phyloP scores from a whole-genome alignment of 495 filamentous ascomycete genomes.

The Haplographium delicatum region DNA sequence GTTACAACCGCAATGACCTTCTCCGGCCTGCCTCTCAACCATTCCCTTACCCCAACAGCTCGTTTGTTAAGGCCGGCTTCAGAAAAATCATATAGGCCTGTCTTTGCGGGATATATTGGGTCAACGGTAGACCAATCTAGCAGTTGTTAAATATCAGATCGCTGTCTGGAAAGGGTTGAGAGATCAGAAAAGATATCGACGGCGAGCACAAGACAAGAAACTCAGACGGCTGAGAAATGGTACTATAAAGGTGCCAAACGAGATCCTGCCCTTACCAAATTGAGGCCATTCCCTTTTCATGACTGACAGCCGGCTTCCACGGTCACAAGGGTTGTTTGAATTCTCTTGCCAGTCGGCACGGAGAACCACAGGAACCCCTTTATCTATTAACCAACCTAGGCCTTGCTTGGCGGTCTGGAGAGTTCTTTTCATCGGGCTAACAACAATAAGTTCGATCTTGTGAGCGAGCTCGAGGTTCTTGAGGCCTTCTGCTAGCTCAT shows the following conservation, averaged over 20 bases:
- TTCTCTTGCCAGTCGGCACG: constrained; percentile 57
- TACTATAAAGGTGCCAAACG: too few species aligned
- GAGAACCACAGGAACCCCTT: constrained; percentile 45
- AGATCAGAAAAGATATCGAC: too few species aligned
- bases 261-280: too few species aligned
- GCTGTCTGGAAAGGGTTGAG: too few species aligned
- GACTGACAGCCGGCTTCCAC: constrained; percentile 37
- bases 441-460: constrained; percentile 48
- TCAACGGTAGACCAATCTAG: constrained; percentile 50
- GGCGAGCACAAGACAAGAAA: too few species aligned
- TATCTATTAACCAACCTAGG: constrained; percentile 46
- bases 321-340: constrained; percentile 52
- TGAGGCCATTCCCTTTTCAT: constrained; percentile 44
- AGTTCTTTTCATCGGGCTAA: constrained; percentile 54
- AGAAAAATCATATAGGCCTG: constrained; percentile 45
- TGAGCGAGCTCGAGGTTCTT: constrained; percentile 39
- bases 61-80: constrained; percentile 40
- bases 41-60: constrained; percentile 40
- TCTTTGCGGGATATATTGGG: constrained; percentile 51
- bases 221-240: too few species aligned
- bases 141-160: too few species aligned
- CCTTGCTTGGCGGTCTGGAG: constrained; percentile 49
- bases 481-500: constrained; percentile 39
- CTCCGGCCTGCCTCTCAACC: constrained; percentile 47
- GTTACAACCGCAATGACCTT: constrained; percentile 56